phyloP scores from a whole-genome alignment of 2,329 filamentous ascomycete species.

The Byssochlamys sp. region DNA sequence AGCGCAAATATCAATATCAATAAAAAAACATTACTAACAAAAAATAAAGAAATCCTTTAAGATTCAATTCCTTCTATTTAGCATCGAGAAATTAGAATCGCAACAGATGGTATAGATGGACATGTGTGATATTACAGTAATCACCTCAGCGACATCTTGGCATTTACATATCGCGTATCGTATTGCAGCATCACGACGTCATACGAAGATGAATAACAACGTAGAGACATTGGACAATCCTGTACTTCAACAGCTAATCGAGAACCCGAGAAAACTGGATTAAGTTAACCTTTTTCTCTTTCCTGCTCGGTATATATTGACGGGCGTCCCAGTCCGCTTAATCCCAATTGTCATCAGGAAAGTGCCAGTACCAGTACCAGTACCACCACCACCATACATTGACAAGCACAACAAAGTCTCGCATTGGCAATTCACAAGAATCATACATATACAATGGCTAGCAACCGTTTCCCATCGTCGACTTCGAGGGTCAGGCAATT shows the following conservation, averaged over 20 bases:
- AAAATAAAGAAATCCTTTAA: too few relatives aligned
- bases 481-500: constrained; percentile 6
- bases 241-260: neutral
- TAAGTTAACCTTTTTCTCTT: neutral
- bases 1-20: too few relatives aligned
- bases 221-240: neutral
- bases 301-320: neutral
- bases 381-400: neutral
- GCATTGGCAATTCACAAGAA: constrained; percentile 1
- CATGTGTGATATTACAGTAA: too few relatives aligned
- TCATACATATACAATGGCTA: constrained; percentile 5
- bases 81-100: too few relatives aligned
- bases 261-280: neutral
- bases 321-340: neutral
- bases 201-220: constrained; percentile 9
- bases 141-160: neutral
- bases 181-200: constrained; percentile 24
- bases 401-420: neutral
- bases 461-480: constrained; percentile 7
- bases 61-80: too few relatives aligned
- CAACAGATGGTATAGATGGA: too few relatives aligned
- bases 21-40: too few relatives aligned
- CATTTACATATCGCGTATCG: neutral
- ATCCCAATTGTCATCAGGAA: neutral
- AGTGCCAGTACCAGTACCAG: neutral